These are phyloP conservation scores for Suillus sp. DNA, from an alignment of 768 basidiomycete species.

Conservation along the genomic window DNA sequence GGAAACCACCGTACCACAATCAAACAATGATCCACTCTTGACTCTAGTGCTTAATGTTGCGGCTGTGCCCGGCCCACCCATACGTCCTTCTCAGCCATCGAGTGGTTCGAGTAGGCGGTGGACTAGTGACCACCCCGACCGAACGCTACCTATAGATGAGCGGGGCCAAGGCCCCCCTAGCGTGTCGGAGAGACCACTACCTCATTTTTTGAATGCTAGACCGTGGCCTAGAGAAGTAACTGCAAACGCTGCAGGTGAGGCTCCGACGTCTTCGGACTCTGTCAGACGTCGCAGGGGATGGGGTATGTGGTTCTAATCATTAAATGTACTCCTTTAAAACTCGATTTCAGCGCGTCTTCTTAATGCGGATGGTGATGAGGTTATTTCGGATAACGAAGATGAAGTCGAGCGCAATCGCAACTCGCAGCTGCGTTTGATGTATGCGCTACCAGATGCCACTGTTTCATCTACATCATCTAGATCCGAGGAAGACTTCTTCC, in stretches of 20 bases:
- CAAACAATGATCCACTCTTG: neutral
- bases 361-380: slow-evolving; percentile 61
- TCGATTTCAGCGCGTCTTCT: slow-evolving; percentile 36
- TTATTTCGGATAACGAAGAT: slow-evolving; percentile 62
- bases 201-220: neutral
- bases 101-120: neutral
- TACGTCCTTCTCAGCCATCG: neutral
- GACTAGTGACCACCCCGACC: neutral
- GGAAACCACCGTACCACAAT: slow-evolving; percentile 1
- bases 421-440: slow-evolving; percentile 41
- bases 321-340: slow-evolving; percentile 5
- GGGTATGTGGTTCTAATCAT: slow-evolving; percentile 25
- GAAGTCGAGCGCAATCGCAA: slow-evolving; percentile 57
- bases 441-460: slow-evolving; percentile 20
- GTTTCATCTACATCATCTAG: slow-evolving; percentile 6
- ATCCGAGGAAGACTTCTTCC: slow-evolving; percentile 10
- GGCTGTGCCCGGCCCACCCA: slow-evolving; percentile 2
- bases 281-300: slow-evolving; percentile 36
- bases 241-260: neutral
- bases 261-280: slow-evolving; percentile 4
- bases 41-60: neutral
- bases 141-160: neutral
- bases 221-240: slow-evolving; percentile 7
- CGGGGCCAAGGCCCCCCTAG: neutral
- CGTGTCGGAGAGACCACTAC: neutral